Conservation (phyloP, 2,329 filamentous ascomycete genomes). For the Ciborinia camelliae region DNA sequence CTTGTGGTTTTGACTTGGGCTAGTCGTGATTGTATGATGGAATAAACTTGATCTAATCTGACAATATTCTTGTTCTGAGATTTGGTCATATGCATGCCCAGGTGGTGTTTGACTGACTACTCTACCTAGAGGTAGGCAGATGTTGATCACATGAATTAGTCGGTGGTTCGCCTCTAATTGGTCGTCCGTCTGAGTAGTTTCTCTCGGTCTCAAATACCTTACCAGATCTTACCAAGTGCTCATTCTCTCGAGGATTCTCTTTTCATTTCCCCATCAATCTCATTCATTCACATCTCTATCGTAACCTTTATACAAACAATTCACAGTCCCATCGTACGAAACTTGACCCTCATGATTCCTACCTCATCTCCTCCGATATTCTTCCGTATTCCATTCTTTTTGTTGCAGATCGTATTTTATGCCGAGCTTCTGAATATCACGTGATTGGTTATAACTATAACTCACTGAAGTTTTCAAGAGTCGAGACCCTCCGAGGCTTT, state of each 20-base stretch:
- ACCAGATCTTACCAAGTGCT: background rate
- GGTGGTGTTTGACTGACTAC: background rate
- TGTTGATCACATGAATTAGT: background rate
- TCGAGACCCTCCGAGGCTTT: background rate
- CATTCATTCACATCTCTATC: background rate
- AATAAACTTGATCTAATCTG: conserved; percentile 24
- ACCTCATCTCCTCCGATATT: conserved; percentile 11
- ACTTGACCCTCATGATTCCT: background rate
- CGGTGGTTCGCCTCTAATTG: background rate
- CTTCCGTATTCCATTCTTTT: background rate
- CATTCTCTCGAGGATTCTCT: background rate
- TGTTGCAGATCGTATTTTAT: conserved; percentile 17
- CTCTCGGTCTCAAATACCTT: background rate
- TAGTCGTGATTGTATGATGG: conserved; percentile 18
- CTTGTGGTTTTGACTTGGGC: conserved; percentile 22
- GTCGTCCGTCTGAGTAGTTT: background rate
- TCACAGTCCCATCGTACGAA: background rate
- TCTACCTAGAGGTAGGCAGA: no score
- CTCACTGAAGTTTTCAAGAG: background rate
- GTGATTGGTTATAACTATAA: background rate
- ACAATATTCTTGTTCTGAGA: conserved; percentile 4
- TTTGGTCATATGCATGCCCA: no score
- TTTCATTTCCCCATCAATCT: background rate
- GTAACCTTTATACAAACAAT: background rate
- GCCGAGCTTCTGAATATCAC: conserved; percentile 1